These are phyloP conservation scores for Nicotiana sylvestris DNA, from an alignment of 257 asterid species.

Conservation along the genomic window DNA sequence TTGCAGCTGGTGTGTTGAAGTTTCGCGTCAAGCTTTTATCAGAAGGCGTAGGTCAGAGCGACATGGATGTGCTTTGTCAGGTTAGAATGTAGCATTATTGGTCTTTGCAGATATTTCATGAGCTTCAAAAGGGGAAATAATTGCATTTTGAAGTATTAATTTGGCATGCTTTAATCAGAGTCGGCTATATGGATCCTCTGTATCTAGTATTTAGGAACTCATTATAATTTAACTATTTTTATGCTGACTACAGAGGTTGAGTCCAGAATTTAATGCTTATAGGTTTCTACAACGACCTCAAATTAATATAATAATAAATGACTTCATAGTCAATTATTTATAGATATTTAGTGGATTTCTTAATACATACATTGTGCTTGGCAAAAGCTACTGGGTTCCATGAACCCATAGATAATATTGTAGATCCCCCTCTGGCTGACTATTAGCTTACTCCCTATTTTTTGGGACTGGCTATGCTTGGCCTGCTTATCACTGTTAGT, in stretches of 20 bases:
- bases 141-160: background rate
- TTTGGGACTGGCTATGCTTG: background rate
- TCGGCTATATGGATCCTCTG: background rate
- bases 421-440: background rate
- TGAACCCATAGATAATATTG: no score
- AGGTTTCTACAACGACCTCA: no score
- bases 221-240: background rate
- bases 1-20: constrained; percentile 60
- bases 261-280: no score
- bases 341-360: no score
- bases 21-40: constrained; percentile 71
- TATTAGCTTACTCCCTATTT: background rate
- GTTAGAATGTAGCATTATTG: constrained; percentile 25
- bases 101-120: background rate
- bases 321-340: no score
- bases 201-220: background rate
- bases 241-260: no score
- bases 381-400: no score
- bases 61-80: constrained; percentile 88
- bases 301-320: no score
- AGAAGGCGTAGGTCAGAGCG: constrained; percentile 70
- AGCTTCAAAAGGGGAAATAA: background rate
- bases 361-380: no score
- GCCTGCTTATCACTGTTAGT: background rate
- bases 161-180: background rate